These are phyloP conservation scores for Mycena capillaripes DNA, from an alignment of 768 basidiomycete genomes.

Conservation along the genomic window DNA sequence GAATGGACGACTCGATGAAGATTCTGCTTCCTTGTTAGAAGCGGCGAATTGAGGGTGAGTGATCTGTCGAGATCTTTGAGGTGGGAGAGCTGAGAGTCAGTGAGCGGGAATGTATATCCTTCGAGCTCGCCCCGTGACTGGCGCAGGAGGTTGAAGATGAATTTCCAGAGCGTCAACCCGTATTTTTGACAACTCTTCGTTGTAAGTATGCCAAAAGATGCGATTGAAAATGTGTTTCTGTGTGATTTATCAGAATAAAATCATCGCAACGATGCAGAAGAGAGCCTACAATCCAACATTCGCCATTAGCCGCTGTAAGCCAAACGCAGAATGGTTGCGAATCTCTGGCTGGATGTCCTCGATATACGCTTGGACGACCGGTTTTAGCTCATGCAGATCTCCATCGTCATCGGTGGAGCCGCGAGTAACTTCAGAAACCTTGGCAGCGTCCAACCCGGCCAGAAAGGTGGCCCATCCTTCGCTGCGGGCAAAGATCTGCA, in stretches of 20 bases:
- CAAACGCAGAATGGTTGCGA: no score
- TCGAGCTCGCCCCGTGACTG: background rate
- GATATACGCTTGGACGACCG: no score
- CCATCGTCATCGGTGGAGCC: no score
- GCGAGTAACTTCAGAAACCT: no score
- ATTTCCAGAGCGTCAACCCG: background rate
- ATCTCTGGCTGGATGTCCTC: no score
- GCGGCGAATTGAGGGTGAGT: background rate
- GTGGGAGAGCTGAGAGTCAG: background rate
- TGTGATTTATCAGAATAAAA: no score
- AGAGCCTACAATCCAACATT: background rate
- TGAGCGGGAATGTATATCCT: background rate
- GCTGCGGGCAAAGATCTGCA: no score
- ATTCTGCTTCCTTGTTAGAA: background rate
- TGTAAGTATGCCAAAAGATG: background rate
- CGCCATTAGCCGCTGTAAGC: background rate
- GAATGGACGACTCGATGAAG: background rate
- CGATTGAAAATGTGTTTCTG: background rate
- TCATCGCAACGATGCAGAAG: background rate
- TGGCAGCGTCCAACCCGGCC: no score
- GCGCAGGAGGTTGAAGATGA: background rate
- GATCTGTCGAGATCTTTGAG: background rate
- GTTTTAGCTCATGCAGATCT: no score
- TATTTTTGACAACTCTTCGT: background rate
- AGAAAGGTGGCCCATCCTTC: no score